Evolutionary conservation across 176 grass and related monocot genomes (phyloP).

Genomic region (Musa itinerans): DNA sequence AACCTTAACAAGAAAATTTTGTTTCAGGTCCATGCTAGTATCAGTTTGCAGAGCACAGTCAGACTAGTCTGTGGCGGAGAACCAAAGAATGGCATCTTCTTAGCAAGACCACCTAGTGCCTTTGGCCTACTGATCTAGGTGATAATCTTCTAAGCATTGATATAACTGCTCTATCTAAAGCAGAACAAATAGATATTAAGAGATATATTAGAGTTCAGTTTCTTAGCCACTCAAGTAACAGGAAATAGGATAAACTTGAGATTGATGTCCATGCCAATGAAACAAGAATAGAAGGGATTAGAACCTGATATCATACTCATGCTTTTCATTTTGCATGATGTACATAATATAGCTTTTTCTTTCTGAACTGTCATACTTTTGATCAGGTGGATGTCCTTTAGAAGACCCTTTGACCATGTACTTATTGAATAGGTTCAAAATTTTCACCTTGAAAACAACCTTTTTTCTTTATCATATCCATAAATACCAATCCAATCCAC

Average conservation of each 20-base stretch:
- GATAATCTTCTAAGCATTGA: neutral
- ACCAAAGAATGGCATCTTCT: constrained; percentile 28
- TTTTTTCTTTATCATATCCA: too few relatives aligned
- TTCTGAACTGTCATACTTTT: too few relatives aligned
- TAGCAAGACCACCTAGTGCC: constrained; percentile 29
- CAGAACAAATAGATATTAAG: constrained; percentile 28
- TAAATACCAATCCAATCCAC: too few relatives aligned
- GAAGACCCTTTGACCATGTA: too few relatives aligned
- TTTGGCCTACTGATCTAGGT: constrained; percentile 19
- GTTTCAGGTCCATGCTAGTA: neutral
- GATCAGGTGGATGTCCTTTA: too few relatives aligned
- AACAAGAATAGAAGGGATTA: neutral
- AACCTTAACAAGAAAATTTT: neutral
- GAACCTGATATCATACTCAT: neutral
- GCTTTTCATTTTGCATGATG: neutral
- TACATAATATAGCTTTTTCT: too few relatives aligned
- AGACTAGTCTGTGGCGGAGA: constrained; percentile 33
- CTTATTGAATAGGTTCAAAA: too few relatives aligned
- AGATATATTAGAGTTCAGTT: constrained; percentile 22
- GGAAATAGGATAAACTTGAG: neutral
- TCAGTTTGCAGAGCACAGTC: neutral
- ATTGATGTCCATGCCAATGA: neutral
- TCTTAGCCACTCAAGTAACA: neutral
- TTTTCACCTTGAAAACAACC: too few relatives aligned
- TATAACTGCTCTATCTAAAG: constrained; percentile 13